Evolutionary conservation across 2,329 filamentous ascomycete genomes (phyloP).

Genomic region (Cryphonectria nitschkei): DNA sequence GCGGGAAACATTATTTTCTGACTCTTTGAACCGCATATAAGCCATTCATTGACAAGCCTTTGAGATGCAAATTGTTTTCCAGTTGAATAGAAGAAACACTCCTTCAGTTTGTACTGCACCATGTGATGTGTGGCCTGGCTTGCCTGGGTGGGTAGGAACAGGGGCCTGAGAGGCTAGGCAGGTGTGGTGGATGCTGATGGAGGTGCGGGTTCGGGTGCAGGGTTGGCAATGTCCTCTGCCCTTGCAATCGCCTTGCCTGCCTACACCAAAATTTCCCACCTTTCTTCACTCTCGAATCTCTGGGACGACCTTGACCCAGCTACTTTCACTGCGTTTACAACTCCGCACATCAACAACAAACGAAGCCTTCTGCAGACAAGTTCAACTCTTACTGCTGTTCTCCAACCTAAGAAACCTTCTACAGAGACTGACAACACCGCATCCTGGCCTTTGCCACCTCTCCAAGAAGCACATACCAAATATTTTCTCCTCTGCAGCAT

Average conservation of each 20-base stretch:
- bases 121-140: neutral
- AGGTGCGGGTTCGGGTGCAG: neutral
- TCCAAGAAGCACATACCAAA: neutral
- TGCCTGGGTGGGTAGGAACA: neutral
- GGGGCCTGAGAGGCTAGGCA: neutral
- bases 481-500: neutral
- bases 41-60: too few relatives aligned
- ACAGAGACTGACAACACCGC: neutral
- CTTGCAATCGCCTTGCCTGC: conserved; percentile 6
- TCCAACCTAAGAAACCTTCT: conserved; percentile 18
- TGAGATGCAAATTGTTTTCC: too few relatives aligned
- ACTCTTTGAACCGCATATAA: too few relatives aligned
- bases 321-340: neutral
- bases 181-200: neutral
- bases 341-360: conserved; percentile 14
- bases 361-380: conserved; percentile 20
- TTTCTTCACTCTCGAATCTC: conserved; percentile 54
- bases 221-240: conserved; percentile 22
- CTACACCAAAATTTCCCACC: conserved; percentile 25
- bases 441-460: neutral
- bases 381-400: neutral
- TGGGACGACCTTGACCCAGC: conserved; percentile 53
- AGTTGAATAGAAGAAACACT: neutral
- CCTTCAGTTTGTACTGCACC: too few relatives aligned
- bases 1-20: neutral